A percentile compares a stretch with the other conserved stretches of the same genome.
Evolutionary conservation across 2,329 filamentous ascomycete species (phyloP).

Genomic region (Aspergillus tamarii): DNA sequence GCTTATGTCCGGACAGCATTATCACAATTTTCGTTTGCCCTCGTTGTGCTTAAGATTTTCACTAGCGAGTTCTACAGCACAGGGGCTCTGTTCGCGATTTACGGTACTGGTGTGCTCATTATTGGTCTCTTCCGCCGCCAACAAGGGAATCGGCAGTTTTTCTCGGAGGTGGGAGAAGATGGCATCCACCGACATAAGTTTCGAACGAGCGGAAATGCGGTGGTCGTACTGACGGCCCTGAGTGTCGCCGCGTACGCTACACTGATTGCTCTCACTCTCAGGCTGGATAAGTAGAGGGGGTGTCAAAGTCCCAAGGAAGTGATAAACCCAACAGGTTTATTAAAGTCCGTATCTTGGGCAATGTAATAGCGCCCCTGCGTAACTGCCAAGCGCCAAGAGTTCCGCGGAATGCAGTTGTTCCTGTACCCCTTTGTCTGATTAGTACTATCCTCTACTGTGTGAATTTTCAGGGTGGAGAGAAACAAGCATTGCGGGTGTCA

Average conservation of each 20-base stretch:
- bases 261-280: constrained; percentile 62
- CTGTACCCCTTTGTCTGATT: constrained; percentile 8
- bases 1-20: constrained; percentile 95
- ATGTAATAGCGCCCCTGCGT: constrained; percentile 28
- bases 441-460: background rate
- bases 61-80: constrained; percentile 95
- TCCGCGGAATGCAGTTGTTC: constrained; percentile 22
- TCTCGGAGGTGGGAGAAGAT: constrained; percentile 61
- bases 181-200: constrained; percentile 65
- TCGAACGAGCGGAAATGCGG: constrained; percentile 68
- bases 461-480: background rate
- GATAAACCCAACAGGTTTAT: constrained; percentile 6
- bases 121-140: constrained; percentile 84
- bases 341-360: constrained; percentile 5
- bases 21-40: constrained; percentile 90
- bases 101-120: constrained; percentile 80
- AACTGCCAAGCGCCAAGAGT: constrained; percentile 38
- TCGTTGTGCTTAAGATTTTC: constrained; percentile 96
- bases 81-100: constrained; percentile 92
- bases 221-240: constrained; percentile 63
- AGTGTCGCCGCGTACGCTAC: constrained; percentile 65
- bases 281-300: constrained; percentile 40
- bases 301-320: background rate
- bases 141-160: constrained; percentile 94
- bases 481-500: constrained; percentile 19